These are phyloP conservation scores for Digitaria exilis DNA, from an alignment of 202 grass and related monocot species.

Conservation along the genomic window DNA sequence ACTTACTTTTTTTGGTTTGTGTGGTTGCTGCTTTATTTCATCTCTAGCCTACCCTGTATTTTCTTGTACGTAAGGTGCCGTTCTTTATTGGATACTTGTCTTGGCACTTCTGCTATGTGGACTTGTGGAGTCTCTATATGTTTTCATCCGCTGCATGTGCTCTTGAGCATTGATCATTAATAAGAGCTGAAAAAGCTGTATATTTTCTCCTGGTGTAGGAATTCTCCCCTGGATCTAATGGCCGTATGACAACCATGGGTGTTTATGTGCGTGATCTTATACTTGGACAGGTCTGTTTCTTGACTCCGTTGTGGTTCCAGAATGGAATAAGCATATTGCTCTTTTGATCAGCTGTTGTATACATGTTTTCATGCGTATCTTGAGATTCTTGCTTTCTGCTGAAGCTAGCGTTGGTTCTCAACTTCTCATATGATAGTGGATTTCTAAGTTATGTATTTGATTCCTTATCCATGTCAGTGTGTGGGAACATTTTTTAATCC, in stretches of 20 bases:
- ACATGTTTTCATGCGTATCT: not conserved
- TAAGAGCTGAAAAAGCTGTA: conserved; percentile 23
- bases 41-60: not conserved
- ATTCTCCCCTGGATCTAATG: conserved; percentile 83
- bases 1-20: not conserved
- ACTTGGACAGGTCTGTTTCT: conserved; percentile 73
- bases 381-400: not conserved
- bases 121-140: not conserved
- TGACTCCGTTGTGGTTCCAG: not conserved
- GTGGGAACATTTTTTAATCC: not conserved
- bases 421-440: not conserved
- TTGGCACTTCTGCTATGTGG: not conserved
- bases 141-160: conserved; percentile 6
- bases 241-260: conserved; percentile 86
- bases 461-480: conserved; percentile 14
- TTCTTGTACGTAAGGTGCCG: not conserved
- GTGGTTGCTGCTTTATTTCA: not conserved
- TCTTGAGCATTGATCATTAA: conserved; percentile 2
- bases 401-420: conserved; percentile 1
- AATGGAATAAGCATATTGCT: not conserved
- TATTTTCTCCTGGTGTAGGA: conserved; percentile 51
- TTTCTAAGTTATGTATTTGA: conserved; percentile 5
- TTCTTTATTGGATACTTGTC: not conserved
- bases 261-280: conserved; percentile 97
- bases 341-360: not conserved